These are phyloP conservation scores for Trichoderma simmonsii DNA, from an alignment of 2,329 filamentous ascomycete species.

Conservation along the genomic window DNA sequence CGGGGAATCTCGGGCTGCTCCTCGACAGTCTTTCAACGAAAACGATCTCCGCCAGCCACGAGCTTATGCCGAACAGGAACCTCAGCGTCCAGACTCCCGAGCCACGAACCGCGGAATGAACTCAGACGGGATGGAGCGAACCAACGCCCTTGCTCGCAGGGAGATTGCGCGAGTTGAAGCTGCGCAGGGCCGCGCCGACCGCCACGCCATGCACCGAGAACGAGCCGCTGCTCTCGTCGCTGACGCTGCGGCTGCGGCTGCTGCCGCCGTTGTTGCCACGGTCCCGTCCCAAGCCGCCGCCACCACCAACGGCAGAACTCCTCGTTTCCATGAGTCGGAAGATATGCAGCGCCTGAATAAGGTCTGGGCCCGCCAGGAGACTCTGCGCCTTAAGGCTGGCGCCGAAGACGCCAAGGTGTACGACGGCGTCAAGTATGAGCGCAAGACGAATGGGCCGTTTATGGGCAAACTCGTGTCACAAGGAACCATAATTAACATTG, in stretches of 20 bases:
- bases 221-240: constrained; percentile 35
- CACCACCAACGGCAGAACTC: constrained; percentile 29
- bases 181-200: constrained; percentile 49
- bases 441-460: constrained; percentile 59
- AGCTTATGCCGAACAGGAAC: constrained; percentile 8
- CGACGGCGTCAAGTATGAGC: constrained; percentile 60
- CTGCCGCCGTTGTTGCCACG: constrained; percentile 23
- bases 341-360: constrained; percentile 52
- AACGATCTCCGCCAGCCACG: constrained; percentile 19
- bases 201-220: constrained; percentile 43
- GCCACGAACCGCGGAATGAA: constrained; percentile 24
- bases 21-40: constrained; percentile 29
- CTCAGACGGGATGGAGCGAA: constrained; percentile 42
- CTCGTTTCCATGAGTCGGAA: constrained; percentile 44
- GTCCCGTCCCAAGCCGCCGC: constrained; percentile 19
- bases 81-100: constrained; percentile 24
- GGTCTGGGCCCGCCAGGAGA: constrained; percentile 55
- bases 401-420: constrained; percentile 56
- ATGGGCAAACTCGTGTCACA: constrained; percentile 61
- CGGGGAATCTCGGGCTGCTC: constrained; percentile 32
- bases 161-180: constrained; percentile 53
- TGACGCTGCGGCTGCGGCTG: constrained; percentile 32
- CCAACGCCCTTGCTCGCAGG: constrained; percentile 47
- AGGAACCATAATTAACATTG: constrained; percentile 60
- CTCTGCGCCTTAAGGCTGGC: constrained; percentile 40